A percentile compares a stretch with the other conserved stretches of the same genome.
Conservation (phyloP, 73 alveolate genomes). For the Symbiodinium pilosum region DNA sequence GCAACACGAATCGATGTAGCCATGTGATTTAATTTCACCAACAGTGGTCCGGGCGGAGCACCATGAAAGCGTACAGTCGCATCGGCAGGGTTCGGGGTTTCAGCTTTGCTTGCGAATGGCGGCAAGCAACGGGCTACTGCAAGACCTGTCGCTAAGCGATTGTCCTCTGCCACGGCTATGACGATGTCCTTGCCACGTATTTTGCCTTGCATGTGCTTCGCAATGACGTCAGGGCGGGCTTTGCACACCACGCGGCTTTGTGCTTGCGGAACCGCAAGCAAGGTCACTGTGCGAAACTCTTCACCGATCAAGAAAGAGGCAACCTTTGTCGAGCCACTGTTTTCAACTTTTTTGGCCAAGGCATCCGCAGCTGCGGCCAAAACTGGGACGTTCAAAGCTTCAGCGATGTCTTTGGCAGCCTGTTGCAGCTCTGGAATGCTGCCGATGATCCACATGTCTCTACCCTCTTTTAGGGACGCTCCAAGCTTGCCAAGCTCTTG, state of each 20-base stretch:
- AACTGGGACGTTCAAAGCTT: not conserved
- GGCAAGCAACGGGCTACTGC: conserved; percentile 13
- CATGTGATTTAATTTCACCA: not conserved
- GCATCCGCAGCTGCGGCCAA: not conserved
- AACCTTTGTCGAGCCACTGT: not conserved
- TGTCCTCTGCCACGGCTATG: not conserved
- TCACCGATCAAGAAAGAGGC: not conserved
- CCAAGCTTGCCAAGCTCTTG: not conserved
- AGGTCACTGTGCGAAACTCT: not conserved
- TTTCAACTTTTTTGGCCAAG: not conserved
- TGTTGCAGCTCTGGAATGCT: not conserved
- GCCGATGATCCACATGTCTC: conserved; percentile 4
- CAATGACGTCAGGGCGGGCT: not conserved
- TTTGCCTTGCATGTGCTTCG: not conserved
- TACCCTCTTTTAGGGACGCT: not conserved
- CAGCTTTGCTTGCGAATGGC: not conserved
- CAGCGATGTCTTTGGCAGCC: not conserved
- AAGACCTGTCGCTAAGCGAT: not conserved
- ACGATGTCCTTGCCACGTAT: not conserved
- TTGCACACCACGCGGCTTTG: conserved; percentile 6
- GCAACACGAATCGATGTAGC: not conserved
- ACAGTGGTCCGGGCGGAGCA: not conserved
- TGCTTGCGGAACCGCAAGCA: not conserved
- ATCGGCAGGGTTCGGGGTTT: not conserved
- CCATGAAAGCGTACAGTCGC: not conserved